These are phyloP conservation scores for Sporothrix mexicana DNA, from an alignment of 2,329 filamentous ascomycete genomes.

Conservation along the genomic window DNA sequence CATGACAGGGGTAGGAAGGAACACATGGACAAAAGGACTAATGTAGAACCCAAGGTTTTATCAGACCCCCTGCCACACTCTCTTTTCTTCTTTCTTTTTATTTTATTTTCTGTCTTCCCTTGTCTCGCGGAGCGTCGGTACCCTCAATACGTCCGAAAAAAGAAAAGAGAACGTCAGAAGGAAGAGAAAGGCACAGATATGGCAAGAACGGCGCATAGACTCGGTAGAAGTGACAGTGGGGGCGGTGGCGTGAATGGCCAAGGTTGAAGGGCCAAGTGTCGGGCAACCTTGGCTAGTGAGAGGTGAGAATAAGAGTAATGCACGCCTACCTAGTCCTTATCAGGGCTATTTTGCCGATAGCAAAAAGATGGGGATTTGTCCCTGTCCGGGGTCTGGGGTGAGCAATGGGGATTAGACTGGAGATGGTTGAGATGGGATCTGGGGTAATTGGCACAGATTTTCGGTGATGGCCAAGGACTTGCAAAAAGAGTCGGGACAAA, in stretches of 20 bases:
- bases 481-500: no score
- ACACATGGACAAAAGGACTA: background rate
- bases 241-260: background rate
- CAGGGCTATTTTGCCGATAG: slow-evolving; percentile 1
- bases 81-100: background rate
- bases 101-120: background rate
- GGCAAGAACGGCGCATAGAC: background rate
- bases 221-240: background rate
- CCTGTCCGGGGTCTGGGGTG: background rate
- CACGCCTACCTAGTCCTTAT: background rate
- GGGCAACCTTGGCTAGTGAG: no score
- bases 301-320: background rate
- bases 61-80: background rate
- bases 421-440: no score
- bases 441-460: no score
- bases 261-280: background rate
- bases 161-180: background rate
- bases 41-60: background rate
- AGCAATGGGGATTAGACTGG: background rate
- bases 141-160: background rate
- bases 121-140: slow-evolving; percentile 15
- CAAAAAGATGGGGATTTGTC: background rate
- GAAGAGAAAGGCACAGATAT: background rate
- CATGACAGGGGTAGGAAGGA: background rate
- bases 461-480: no score